phyloP scores from a whole-genome alignment of 1,284 basidiomycete species.

The Serendipita sp. region DNA sequence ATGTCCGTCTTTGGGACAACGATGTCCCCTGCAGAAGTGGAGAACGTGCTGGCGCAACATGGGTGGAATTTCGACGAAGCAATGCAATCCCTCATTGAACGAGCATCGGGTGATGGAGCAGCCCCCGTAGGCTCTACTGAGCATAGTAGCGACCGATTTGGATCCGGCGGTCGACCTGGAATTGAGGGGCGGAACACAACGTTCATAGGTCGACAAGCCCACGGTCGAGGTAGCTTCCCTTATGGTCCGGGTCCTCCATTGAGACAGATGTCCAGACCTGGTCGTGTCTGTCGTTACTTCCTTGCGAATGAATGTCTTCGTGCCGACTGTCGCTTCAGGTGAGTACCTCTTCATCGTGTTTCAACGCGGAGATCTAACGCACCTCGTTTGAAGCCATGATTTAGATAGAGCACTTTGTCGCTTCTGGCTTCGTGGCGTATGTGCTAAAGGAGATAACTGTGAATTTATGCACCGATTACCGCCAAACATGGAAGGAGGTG shows the following conservation, averaged over 20 bases:
- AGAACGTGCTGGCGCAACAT: constrained; percentile 78
- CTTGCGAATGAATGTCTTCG: constrained; percentile 90
- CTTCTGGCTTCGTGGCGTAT: constrained; percentile 95
- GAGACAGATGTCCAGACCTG: constrained; percentile 36
- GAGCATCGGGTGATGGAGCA: constrained; percentile 27
- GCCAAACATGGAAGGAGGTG: constrained; percentile 16
- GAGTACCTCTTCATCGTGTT: constrained; percentile 17
- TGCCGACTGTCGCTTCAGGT: constrained; percentile 96
- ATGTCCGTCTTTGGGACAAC: constrained; percentile 84
- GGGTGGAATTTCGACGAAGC: constrained; percentile 91
- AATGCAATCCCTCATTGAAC: constrained; percentile 83
- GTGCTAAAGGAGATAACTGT: constrained; percentile 83
- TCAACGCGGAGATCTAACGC: neutral
- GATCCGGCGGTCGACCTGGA: constrained; percentile 14
- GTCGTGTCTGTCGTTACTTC: constrained; percentile 82
- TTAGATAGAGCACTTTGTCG: constrained; percentile 86
- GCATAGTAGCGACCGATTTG: neutral
- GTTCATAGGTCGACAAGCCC: constrained; percentile 15
- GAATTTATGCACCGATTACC: constrained; percentile 85
- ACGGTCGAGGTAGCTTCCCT: constrained; percentile 35
- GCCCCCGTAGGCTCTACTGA: constrained; percentile 11
- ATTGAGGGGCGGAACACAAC: constrained; percentile 13
- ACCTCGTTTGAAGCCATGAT: constrained; percentile 48
- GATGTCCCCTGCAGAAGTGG: constrained; percentile 77
- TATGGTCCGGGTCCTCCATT: constrained; percentile 45